phyloP scores from a whole-genome alignment of 768 basidiomycete genomes.

The Pilatotrama ljubarskyi region DNA sequence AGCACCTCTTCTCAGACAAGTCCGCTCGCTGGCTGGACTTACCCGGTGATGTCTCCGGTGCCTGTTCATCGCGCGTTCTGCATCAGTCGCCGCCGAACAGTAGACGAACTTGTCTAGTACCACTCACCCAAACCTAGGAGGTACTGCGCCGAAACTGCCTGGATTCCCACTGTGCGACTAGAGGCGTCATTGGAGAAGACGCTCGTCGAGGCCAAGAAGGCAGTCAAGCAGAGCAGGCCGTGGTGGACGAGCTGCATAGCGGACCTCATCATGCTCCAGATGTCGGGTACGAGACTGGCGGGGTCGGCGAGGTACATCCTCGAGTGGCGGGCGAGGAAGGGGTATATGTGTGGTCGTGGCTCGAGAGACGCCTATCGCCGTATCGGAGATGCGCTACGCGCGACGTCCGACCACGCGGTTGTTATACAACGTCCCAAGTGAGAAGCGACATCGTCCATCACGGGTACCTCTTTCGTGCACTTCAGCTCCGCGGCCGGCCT shows the following conservation, averaged over 20 bases:
- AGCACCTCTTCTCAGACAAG: neutral
- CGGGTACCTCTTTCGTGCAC: neutral
- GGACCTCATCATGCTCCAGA: conserved; percentile 26
- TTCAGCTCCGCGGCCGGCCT: neutral
- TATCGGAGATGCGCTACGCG: neutral
- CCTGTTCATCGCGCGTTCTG: conserved; percentile 38
- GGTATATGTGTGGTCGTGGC: conserved; percentile 4
- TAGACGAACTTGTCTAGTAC: neutral
- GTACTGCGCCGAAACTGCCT: conserved; percentile 45
- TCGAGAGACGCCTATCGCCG: conserved; percentile 7
- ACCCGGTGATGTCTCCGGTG: conserved; percentile 77
- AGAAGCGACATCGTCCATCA: neutral
- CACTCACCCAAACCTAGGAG: conserved; percentile 58
- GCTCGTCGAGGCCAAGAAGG: conserved; percentile 21
- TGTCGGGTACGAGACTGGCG: conserved; percentile 13
- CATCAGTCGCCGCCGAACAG: neutral
- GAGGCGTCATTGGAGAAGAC: conserved; percentile 8
- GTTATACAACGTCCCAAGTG: neutral
- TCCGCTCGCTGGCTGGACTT: conserved; percentile 17
- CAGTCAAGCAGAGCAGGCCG: conserved; percentile 23
- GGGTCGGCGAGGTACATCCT: conserved; percentile 25
- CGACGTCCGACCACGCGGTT: conserved; percentile 9
- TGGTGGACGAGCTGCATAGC: conserved; percentile 19
- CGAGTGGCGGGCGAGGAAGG: neutral
- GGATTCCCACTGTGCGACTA: conserved; percentile 20